Evolutionary conservation across 192 early-diverging fungal species (phyloP).

Genomic region (Oehlia diaphana): DNA sequence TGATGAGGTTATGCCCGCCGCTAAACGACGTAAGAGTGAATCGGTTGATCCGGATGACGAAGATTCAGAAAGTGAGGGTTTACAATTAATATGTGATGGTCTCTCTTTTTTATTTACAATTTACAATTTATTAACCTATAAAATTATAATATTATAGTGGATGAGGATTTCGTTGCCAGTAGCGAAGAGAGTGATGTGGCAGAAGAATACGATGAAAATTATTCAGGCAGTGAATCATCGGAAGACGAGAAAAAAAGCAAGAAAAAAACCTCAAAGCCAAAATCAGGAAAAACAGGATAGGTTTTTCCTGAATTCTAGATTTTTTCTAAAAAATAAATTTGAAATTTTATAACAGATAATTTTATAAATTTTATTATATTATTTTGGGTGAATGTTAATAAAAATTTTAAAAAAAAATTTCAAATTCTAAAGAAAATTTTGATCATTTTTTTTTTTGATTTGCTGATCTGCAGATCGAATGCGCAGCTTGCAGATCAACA

Average conservation of each 20-base stretch:
- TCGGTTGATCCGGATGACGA: constrained; percentile 53
- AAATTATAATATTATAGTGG: constrained; percentile 47
- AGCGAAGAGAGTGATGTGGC: constrained; percentile 72
- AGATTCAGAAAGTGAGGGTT: constrained; percentile 42
- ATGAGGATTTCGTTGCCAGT: constrained; percentile 87
- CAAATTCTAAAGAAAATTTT: too few relatives aligned
- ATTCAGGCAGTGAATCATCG: background rate
- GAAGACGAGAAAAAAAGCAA: background rate
- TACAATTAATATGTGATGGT: background rate
- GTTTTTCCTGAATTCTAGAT: too few relatives aligned
- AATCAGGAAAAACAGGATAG: background rate
- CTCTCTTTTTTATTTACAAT: background rate
- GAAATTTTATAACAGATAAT: too few relatives aligned
- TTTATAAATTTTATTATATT: too few relatives aligned
- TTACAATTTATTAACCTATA: background rate
- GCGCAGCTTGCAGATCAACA: too few relatives aligned
- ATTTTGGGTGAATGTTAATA: too few relatives aligned
- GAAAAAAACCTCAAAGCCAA: background rate
- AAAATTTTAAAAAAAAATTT: too few relatives aligned
- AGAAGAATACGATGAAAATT: constrained; percentile 75
- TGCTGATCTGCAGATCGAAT: too few relatives aligned
- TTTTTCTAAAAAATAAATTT: too few relatives aligned
- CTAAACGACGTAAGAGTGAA: constrained; percentile 31
- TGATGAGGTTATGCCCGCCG: constrained; percentile 48
- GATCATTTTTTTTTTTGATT: too few relatives aligned